A percentile compares a stretch with the other conserved stretches of the same genome.
Conservation (phyloP, 495 filamentous ascomycete species). For the Penicillium desertorum region DNA sequence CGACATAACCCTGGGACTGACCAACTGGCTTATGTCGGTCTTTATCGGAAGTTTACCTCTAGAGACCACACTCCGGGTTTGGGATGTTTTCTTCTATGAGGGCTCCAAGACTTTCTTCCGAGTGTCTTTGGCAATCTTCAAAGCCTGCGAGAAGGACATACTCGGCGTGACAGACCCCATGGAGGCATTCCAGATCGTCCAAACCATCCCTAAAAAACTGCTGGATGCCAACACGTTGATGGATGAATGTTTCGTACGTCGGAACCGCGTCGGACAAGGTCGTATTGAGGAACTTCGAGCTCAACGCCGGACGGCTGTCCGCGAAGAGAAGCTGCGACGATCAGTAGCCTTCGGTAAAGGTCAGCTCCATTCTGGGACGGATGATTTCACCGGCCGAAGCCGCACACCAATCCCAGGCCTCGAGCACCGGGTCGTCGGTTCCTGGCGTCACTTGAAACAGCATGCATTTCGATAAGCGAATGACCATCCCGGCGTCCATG, state of each 20-base stretch:
- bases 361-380: slow-evolving; percentile 39
- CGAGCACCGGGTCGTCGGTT: slow-evolving; percentile 40
- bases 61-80: slow-evolving; percentile 86
- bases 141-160: slow-evolving; percentile 82
- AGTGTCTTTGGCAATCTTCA: slow-evolving; percentile 88
- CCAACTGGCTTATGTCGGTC: slow-evolving; percentile 98
- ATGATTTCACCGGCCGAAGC: slow-evolving; percentile 36
- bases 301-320: slow-evolving; percentile 41
- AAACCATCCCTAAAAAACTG: slow-evolving; percentile 78
- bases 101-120: slow-evolving; percentile 94
- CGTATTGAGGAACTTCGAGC: slow-evolving; percentile 48
- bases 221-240: slow-evolving; percentile 79
- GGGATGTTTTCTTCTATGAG: slow-evolving; percentile 96
- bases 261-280: slow-evolving; percentile 78
- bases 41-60: slow-evolving; percentile 92
- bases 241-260: slow-evolving; percentile 73
- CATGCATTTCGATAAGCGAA: slow-evolving; percentile 39
- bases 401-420: slow-evolving; percentile 36
- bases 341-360: slow-evolving; percentile 44
- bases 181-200: slow-evolving; percentile 95
- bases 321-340: slow-evolving; percentile 46
- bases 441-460: slow-evolving; percentile 44
- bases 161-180: slow-evolving; percentile 78
- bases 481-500: background rate
- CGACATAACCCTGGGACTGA: slow-evolving; percentile 87